Percentiles rank a stretch among this genome's conserved stretches.
phyloP scores from a whole-genome alignment of 2,329 filamentous ascomycete species.

The Lomentospora prolificans region DNA sequence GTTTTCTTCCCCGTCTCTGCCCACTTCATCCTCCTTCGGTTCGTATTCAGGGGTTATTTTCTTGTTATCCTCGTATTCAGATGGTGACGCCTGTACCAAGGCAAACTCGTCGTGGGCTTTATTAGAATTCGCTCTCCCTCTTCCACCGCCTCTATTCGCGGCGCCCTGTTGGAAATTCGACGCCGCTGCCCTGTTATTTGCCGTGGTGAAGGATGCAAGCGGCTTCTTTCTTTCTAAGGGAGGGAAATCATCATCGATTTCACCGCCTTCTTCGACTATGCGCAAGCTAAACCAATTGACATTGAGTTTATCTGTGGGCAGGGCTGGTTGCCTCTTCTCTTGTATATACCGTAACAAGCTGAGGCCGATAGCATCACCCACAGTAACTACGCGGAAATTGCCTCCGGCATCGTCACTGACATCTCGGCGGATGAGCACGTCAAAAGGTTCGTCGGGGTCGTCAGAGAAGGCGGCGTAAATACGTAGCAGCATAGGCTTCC shows the following conservation, averaged over 20 bases:
- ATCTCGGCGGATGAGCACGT: constrained; percentile 61
- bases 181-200: constrained; percentile 55
- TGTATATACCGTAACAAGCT: constrained; percentile 70
- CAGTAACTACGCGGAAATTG: constrained; percentile 52
- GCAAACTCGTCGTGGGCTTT: constrained; percentile 78
- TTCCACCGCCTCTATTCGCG: constrained; percentile 56
- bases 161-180: constrained; percentile 1
- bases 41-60: constrained; percentile 53
- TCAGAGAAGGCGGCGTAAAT: constrained; percentile 68
- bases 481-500: constrained; percentile 63
- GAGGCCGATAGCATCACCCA: constrained; percentile 73
- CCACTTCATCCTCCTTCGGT: constrained; percentile 37
- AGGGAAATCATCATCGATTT: constrained; percentile 78
- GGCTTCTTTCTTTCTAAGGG: constrained; percentile 65
- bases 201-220: constrained; percentile 70
- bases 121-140: constrained; percentile 52
- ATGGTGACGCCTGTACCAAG: constrained; percentile 60
- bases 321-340: constrained; percentile 59
- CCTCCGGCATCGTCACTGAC: constrained; percentile 57
- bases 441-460: constrained; percentile 53
- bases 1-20: constrained; percentile 15
- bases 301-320: constrained; percentile 57
- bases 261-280: constrained; percentile 76
- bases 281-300: constrained; percentile 76
- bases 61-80: constrained; percentile 61